Percentiles rank a stretch among this genome's conserved stretches.
These are phyloP conservation scores for Closterium sp. DNA, from an alignment of 139 green algal genomes.

Conservation along the genomic window DNA sequence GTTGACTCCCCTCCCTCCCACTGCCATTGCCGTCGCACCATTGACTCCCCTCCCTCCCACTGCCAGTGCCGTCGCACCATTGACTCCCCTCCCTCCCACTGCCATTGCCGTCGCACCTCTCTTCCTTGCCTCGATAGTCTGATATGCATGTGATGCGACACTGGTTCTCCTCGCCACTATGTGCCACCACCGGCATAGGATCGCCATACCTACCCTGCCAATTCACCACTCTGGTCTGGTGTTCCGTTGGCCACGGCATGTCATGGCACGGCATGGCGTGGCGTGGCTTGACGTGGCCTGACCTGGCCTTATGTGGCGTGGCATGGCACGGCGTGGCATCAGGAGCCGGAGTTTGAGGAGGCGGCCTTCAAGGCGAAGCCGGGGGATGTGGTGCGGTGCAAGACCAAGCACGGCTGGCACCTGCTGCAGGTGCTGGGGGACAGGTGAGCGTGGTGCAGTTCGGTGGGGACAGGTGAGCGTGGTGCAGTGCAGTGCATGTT, in stretches of 20 bases:
- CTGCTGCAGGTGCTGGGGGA: conserved; percentile 49
- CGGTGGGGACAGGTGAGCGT: no score
- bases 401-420: conserved; percentile 51
- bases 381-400: conserved; percentile 32
- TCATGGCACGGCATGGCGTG: background rate
- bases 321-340: background rate
- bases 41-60: background rate
- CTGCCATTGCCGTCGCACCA: no score
- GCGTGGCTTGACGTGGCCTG: background rate
- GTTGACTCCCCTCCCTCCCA: no score
- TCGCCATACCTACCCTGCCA: background rate
- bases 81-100: background rate
- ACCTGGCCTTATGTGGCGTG: background rate
- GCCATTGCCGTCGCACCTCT: no score
- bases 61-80: background rate
- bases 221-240: background rate
- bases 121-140: no score
- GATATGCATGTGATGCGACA: no score
- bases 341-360: conserved; percentile 46
- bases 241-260: background rate
- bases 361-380: conserved; percentile 37
- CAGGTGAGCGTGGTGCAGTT: no score
- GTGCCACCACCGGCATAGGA: no score
- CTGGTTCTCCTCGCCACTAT: no score
- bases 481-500: no score